Evolutionary conservation across 768 basidiomycete genomes (phyloP).

Genomic region (Cubamyces sp.): DNA sequence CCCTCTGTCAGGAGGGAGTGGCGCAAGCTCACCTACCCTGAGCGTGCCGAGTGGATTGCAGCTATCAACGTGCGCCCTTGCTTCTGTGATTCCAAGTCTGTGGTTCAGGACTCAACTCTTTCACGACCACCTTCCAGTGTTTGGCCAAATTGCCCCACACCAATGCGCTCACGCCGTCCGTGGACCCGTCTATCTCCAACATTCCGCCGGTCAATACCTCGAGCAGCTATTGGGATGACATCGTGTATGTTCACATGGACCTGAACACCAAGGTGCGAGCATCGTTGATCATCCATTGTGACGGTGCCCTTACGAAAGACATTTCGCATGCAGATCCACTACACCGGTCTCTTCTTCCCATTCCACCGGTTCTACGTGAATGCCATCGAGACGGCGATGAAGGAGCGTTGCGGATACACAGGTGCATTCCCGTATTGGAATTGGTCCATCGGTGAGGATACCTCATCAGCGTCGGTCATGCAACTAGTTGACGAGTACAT

Average conservation of each 20-base stretch:
- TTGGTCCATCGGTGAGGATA: slow-evolving; percentile 32
- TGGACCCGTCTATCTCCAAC: slow-evolving; percentile 16
- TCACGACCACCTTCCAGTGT: slow-evolving; percentile 4
- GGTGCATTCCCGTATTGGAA: slow-evolving; percentile 35
- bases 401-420: slow-evolving; percentile 29
- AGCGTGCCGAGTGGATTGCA: slow-evolving; percentile 31
- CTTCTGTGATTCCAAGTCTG: background rate
- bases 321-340: slow-evolving; percentile 26
- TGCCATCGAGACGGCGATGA: slow-evolving; percentile 28
- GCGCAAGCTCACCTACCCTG: slow-evolving; percentile 21
- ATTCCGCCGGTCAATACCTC: slow-evolving; percentile 20
- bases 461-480: background rate
- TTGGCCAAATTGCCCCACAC: slow-evolving; percentile 10
- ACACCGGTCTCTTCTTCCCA: slow-evolving; percentile 33
- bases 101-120: background rate
- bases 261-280: slow-evolving; percentile 27
- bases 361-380: slow-evolving; percentile 35
- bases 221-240: slow-evolving; percentile 26
- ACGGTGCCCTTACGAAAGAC: too few relatives aligned
- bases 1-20: slow-evolving; percentile 32
- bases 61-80: slow-evolving; percentile 29
- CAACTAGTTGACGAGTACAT: background rate
- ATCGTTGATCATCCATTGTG: too few relatives aligned
- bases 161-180: slow-evolving; percentile 12
- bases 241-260: slow-evolving; percentile 35